phyloP scores from a whole-genome alignment of 345 rosid genomes.

The Acer yangbiense region DNA sequence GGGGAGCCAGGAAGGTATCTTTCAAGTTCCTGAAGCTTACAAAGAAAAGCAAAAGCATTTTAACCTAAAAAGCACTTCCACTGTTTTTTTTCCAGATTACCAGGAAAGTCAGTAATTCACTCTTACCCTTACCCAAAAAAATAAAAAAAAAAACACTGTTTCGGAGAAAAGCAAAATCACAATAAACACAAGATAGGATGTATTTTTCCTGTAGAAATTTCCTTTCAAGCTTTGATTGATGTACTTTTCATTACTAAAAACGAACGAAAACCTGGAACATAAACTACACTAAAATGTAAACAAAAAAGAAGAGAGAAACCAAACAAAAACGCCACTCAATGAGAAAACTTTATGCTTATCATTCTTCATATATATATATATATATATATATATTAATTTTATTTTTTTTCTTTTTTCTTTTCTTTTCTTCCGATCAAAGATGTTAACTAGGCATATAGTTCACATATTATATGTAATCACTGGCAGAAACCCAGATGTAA shows the following conservation, averaged over 20 bases:
- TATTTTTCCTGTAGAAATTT: background rate
- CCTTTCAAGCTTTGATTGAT: background rate
- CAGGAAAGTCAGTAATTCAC: conserved; percentile 1
- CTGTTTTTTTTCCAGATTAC: background rate
- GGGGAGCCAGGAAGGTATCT: background rate
- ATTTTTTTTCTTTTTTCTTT: no score
- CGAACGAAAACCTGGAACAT: background rate
- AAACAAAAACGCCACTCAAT: background rate
- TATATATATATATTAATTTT: no score
- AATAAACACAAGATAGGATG: background rate
- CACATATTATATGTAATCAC: background rate
- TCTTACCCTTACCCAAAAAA: no score
- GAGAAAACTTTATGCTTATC: background rate
- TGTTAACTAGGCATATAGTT: background rate
- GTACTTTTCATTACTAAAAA: background rate
- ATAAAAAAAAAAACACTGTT: background rate
- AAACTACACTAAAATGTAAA: background rate
- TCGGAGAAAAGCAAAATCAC: background rate
- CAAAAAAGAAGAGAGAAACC: no score
- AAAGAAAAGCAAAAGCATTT: background rate
- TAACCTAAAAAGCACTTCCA: background rate
- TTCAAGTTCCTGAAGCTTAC: background rate
- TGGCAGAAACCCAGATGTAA: background rate
- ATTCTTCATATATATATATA: background rate
- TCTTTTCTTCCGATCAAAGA: background rate